A percentile compares a stretch with the other conserved stretches of the same genome.
Conservation (phyloP, 306 rosid genomes). For the Ceratonia siliqua region DNA sequence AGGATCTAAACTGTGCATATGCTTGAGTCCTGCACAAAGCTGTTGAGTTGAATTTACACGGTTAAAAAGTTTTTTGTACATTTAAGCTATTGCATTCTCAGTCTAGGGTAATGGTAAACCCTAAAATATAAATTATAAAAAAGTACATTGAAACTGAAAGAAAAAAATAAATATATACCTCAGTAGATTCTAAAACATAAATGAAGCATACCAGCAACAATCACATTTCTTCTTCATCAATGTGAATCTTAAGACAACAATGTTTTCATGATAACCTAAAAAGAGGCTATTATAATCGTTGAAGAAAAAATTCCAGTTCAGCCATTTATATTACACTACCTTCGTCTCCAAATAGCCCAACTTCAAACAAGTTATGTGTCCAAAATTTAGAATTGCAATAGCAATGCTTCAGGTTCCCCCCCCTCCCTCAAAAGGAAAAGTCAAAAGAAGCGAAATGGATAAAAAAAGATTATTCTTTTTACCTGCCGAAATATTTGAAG, state of each 20-base stretch:
- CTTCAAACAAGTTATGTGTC: background rate
- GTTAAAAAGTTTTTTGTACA: constrained; percentile 37
- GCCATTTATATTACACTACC: too few species aligned
- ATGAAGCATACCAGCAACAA: constrained; percentile 29
- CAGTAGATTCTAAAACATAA: background rate
- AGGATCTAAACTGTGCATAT: constrained; percentile 91
- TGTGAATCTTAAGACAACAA: constrained; percentile 12
- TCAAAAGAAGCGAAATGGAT: constrained; percentile 2
- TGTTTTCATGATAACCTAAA: too few species aligned
- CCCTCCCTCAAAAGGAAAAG: background rate
- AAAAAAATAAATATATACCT: background rate
- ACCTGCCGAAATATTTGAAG: constrained; percentile 95
- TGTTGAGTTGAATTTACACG: constrained; percentile 47
- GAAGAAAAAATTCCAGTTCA: too few species aligned
- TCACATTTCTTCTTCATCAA: constrained; percentile 17
- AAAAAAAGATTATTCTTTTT: constrained; percentile 24
- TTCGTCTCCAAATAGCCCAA: too few species aligned
- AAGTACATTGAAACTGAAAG: constrained; percentile 6
- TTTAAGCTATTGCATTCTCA: background rate
- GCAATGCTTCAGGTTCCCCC: background rate
- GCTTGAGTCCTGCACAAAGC: constrained; percentile 98
- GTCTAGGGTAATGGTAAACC: background rate
- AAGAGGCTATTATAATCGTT: too few species aligned
- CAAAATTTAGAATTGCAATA: constrained; percentile 6
- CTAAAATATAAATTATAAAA: constrained; percentile 8